phyloP scores from a whole-genome alignment of 176 grass and related monocot genomes.

The Poa pratensis region DNA sequence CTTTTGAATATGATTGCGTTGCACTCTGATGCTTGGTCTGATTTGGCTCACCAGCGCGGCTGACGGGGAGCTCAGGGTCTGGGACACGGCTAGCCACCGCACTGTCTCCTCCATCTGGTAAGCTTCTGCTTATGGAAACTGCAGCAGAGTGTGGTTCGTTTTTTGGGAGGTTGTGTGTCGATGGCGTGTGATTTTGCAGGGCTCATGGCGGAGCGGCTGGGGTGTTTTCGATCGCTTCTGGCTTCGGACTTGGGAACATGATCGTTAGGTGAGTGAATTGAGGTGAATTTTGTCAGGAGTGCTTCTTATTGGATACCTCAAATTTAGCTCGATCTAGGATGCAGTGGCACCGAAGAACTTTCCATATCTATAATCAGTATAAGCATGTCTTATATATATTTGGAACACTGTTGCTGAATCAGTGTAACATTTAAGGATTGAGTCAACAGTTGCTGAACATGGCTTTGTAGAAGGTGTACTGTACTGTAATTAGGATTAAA shows the following conservation, averaged over 20 bases:
- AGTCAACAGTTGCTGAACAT: not conserved
- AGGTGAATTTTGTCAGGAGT: not conserved
- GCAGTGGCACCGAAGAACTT: not conserved
- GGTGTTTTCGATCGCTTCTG: constrained; percentile 69
- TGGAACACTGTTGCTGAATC: not conserved
- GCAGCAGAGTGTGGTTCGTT: not conserved
- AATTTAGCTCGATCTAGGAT: constrained; percentile 17
- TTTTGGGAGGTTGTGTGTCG: not conserved
- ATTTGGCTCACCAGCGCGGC: constrained; percentile 50
- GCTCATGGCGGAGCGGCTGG: constrained; percentile 79
- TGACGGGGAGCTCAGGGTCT: constrained; percentile 85
- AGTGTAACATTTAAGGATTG: not conserved
- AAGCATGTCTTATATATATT: not conserved
- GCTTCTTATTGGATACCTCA: not conserved
- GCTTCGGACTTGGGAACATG: constrained; percentile 50
- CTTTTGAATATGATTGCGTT: not conserved
- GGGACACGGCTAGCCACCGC: constrained; percentile 77
- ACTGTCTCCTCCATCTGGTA: constrained; percentile 77
- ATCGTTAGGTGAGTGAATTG: constrained; percentile 58
- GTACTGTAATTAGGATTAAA: not conserved
- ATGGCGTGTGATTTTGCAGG: constrained; percentile 51
- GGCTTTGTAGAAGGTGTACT: not conserved
- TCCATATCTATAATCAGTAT: not conserved
- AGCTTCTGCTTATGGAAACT: not conserved
- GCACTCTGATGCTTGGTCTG: constrained; percentile 13